These are phyloP conservation scores for Anaeramoeba ignava DNA, from an alignment of 78 protist species.

Conservation along the genomic window DNA sequence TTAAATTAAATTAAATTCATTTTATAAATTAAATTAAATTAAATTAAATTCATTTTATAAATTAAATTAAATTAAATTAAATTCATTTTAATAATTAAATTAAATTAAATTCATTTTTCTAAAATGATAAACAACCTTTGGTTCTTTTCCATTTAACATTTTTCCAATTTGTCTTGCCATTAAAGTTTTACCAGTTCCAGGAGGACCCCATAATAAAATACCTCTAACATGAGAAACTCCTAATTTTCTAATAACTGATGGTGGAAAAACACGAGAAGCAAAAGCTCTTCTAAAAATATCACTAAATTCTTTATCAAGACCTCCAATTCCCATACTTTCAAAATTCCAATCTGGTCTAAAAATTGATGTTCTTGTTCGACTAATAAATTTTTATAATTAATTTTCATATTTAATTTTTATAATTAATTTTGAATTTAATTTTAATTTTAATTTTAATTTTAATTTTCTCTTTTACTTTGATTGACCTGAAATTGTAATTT, in stretches of 20 bases:
- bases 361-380: background rate
- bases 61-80: no score
- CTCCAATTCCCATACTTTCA: slow-evolving; percentile 90
- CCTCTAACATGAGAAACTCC: slow-evolving; percentile 89
- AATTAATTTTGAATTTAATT: no score
- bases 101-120: no score
- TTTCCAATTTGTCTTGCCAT: slow-evolving; percentile 96
- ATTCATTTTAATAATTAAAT: no score
- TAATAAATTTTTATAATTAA: no score
- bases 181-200: slow-evolving; percentile 96
- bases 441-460: no score
- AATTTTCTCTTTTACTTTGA: no score
- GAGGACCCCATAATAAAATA: slow-evolving; percentile 91
- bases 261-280: slow-evolving; percentile 89
- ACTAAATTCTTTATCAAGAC: slow-evolving; percentile 75
- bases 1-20: no score
- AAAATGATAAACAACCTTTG: background rate
- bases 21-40: no score
- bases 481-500: no score
- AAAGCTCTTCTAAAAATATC: slow-evolving; percentile 93
- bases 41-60: no score
- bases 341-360: slow-evolving; percentile 68
- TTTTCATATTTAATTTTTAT: no score
- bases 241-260: slow-evolving; percentile 55
- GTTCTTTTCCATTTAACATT: slow-evolving; percentile 77